Base-by-base conservation (phyloP, 2,329 filamentous ascomycete species). In the Bretziella fagacearum region DNA sequence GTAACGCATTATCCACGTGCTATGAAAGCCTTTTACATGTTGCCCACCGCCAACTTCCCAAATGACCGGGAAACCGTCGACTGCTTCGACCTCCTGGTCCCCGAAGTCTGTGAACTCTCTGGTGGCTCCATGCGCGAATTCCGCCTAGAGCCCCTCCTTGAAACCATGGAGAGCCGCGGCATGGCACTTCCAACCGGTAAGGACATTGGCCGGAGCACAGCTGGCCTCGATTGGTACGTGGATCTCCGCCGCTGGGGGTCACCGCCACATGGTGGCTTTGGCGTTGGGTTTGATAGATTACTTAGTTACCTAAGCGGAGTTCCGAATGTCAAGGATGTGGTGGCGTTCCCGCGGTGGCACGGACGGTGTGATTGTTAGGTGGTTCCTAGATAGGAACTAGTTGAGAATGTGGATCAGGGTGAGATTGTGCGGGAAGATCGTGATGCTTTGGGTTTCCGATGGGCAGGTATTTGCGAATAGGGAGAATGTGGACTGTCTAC, bases 61-160 rank as follows among this genome's bases (percentile, higher is more conserved):
- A 17, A 35, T 11, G 44, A 54, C 11, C 59, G 61, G 39, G 55
- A 58, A 40, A 93, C 85, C 3, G 85, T 85, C 10, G 84, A 86
- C 51, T 93, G 85, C 63, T 95, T 95, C 59, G 87, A 95, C 60
- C 73, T 95, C 41, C 68, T 95, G 13, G 77, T 94, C 13, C 85
- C 85, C 13, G 82, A 86, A 50, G 70, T 89, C 49, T 86, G 84
- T 58, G 87, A 95, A 63, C 73, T 94, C 42, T 84, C 81, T 2
- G 87, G 87, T 22, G 87, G 87, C 29, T 93, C 85, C 3, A 76
- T 94, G 68, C 84, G 87, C 63, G 86, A 94, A 63, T 77, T 93
- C 62, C 75, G 82, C 36, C 65, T 86, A 29, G 63, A 72, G 1
- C 65, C 77, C 39, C 69, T 93, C 18, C 63, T 81, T 50, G 65